These are phyloP conservation scores for Jaapia argillacea DNA, from an alignment of 768 basidiomycete genomes.

Conservation along the genomic window DNA sequence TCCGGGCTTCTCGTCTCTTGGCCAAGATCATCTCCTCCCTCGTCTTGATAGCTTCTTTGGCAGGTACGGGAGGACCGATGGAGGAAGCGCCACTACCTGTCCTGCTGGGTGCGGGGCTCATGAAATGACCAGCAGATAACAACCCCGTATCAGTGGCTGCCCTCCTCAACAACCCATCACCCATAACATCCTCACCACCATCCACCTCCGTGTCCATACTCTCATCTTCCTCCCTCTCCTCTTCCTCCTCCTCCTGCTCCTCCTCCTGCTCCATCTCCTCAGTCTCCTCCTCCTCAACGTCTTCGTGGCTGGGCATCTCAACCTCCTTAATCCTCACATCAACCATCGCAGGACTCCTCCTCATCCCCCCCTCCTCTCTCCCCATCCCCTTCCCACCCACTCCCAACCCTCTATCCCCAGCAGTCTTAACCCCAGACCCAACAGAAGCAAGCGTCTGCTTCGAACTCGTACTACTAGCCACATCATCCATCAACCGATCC, in stretches of 20 bases:
- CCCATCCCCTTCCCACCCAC: too few species aligned
- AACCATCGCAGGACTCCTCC: too few species aligned
- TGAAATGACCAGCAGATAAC: conserved; percentile 8
- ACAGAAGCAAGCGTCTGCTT: neutral
- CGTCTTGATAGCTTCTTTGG: conserved; percentile 55
- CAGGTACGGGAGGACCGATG: conserved; percentile 33
- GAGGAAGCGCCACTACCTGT: conserved; percentile 34
- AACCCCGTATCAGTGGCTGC: conserved; percentile 3
- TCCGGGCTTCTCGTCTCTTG: conserved; percentile 54
- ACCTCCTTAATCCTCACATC: conserved; percentile 23
- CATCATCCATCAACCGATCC: conserved; percentile 28
- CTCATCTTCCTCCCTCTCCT: conserved; percentile 4
- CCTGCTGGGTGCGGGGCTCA: conserved; percentile 22
- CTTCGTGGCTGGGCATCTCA: conserved; percentile 20
- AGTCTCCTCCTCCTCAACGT: conserved; percentile 25
- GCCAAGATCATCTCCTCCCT: conserved; percentile 65
- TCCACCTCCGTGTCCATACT: conserved; percentile 1
- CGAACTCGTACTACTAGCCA: conserved; percentile 10
- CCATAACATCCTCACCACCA: conserved; percentile 2
- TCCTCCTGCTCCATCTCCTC: conserved; percentile 15
- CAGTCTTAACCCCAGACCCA: too few species aligned
- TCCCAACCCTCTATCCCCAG: too few species aligned
- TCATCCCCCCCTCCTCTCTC: conserved; percentile 8
- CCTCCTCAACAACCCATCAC: too few species aligned
- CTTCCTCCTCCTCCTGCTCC: conserved; percentile 12